A percentile compares a stretch with the other conserved stretches of the same genome.
Evolutionary conservation across 2,329 filamentous ascomycete genomes (phyloP).

Genomic region (Drechslerella coelobrocha): DNA sequence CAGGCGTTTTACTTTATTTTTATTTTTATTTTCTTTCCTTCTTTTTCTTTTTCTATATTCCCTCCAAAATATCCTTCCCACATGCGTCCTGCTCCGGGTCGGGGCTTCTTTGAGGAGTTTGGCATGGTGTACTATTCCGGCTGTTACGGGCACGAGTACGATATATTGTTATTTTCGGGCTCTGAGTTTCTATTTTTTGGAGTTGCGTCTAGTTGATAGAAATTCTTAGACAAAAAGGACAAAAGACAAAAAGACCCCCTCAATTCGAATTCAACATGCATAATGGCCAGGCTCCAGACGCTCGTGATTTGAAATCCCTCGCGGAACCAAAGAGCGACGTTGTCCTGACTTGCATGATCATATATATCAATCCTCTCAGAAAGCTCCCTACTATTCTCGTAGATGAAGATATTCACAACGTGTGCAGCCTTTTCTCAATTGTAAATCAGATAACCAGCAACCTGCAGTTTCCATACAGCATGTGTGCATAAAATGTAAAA

Average conservation of each 20-base stretch:
- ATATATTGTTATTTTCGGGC: slow-evolving; percentile 4
- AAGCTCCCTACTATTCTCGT: too few relatives aligned
- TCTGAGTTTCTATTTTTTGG: not conserved
- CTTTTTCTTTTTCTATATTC: not conserved
- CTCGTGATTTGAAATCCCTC: slow-evolving; percentile 24
- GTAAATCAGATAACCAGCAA: too few relatives aligned
- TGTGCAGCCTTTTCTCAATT: too few relatives aligned
- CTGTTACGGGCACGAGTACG: slow-evolving; percentile 1
- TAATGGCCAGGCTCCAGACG: not conserved
- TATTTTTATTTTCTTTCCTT: slow-evolving; percentile 4
- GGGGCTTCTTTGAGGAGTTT: too few relatives aligned
- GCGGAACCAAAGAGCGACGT: slow-evolving; percentile 26
- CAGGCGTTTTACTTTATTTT: slow-evolving; percentile 29
- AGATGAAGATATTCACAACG: too few relatives aligned
- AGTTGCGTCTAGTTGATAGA: not conserved
- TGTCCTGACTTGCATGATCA: not conserved
- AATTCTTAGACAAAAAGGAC: slow-evolving; percentile 1
- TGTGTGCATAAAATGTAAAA: too few relatives aligned
- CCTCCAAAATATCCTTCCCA: not conserved
- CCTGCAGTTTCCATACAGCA: too few relatives aligned
- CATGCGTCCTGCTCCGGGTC: not conserved
- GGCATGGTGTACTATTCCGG: slow-evolving; percentile 4
- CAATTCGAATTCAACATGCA: not conserved
- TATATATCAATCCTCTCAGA: not conserved
- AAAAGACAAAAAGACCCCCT: not conserved